These are phyloP conservation scores for Phytophthora lateralis DNA, from an alignment of 352 stramenopile genomes.

Conservation along the genomic window DNA sequence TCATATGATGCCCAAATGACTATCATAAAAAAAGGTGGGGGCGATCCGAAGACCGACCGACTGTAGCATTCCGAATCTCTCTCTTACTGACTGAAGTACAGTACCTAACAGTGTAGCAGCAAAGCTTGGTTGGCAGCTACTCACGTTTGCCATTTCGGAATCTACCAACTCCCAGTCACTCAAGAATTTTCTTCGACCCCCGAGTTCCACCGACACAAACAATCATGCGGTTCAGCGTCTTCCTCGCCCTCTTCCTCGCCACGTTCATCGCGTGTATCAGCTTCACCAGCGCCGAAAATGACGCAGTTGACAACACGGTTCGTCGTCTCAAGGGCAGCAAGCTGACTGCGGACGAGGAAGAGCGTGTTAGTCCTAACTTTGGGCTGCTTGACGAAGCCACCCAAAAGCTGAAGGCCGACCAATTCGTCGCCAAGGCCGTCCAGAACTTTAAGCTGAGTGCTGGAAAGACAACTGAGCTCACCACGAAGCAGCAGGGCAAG, in stretches of 20 bases:
- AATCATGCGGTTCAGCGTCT: conserved; percentile 3
- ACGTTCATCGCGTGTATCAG: conserved; percentile 4
- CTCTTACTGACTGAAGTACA: no score
- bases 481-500: not conserved
- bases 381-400: not conserved
- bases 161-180: not conserved
- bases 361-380: not conserved
- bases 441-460: not conserved
- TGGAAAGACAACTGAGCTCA: not conserved
- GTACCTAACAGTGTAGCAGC: no score
- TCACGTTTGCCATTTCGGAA: not conserved
- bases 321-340: not conserved
- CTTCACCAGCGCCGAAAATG: conserved; percentile 1
- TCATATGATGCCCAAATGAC: no score
- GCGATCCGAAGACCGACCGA: no score
- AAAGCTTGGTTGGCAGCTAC: no score
- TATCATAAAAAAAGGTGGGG: no score
- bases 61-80: no score
- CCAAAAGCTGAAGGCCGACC: not conserved
- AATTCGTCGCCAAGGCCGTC: not conserved
- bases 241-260: not conserved
- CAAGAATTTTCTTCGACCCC: not conserved
- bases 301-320: not conserved
- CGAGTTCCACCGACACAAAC: not conserved
- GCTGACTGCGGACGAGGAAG: not conserved